These are phyloP conservation scores for Chrysanthemum makinoi DNA, from an alignment of 129 eudicot species.

Conservation along the genomic window DNA sequence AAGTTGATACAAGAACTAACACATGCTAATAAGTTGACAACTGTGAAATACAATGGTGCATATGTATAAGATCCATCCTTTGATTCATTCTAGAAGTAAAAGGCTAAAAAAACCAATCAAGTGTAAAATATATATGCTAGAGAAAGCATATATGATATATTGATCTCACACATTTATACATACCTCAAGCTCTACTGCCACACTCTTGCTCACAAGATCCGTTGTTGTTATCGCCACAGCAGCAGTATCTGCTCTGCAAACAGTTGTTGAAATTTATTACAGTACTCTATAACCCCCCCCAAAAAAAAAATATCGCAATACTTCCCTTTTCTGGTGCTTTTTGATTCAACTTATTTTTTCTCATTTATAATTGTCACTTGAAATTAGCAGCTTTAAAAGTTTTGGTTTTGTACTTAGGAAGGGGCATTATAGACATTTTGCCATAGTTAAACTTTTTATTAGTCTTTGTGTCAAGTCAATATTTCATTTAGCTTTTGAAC, in stretches of 20 bases:
- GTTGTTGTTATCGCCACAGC: slow-evolving; percentile 98
- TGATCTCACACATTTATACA: slow-evolving; percentile 16
- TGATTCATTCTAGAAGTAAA: no score
- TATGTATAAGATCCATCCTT: no score
- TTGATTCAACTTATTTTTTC: neutral
- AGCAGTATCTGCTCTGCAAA: slow-evolving; percentile 88
- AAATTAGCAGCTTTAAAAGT: neutral
- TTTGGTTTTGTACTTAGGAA: slow-evolving; percentile 15
- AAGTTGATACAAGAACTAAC: neutral
- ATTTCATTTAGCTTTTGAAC: neutral
- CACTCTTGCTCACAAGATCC: slow-evolving; percentile 97
- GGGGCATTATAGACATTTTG: neutral
- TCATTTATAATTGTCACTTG: neutral
- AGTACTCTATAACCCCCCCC: no score
- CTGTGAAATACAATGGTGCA: no score
- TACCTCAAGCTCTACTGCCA: slow-evolving; percentile 86
- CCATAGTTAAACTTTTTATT: neutral
- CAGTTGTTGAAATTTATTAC: slow-evolving; percentile 1
- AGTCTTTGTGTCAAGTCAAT: slow-evolving; percentile 15
- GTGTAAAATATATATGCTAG: no score
- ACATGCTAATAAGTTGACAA: neutral
- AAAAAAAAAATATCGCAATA: neutral
- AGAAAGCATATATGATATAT: neutral
- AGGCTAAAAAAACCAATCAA: no score
- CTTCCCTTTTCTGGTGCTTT: neutral